A percentile compares a stretch with the other conserved stretches of the same genome.
phyloP scores from a whole-genome alignment of 2,329 filamentous ascomycete genomes.

The Ascosphaera apis region DNA sequence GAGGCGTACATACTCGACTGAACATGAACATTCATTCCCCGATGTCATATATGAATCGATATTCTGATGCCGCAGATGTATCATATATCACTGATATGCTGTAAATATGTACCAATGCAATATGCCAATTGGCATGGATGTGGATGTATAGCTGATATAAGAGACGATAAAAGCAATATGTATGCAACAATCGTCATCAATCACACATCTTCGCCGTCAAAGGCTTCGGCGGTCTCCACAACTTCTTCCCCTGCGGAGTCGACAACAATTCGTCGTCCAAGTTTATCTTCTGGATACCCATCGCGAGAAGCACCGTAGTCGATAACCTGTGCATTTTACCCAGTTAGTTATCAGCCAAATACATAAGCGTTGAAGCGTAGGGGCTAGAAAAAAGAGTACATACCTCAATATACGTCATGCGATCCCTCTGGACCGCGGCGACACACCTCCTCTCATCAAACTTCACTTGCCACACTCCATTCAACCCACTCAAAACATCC shows the following conservation, averaged over 20 bases:
- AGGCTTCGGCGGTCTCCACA: conserved; percentile 11
- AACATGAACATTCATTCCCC: too few species aligned
- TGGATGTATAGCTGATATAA: too few species aligned
- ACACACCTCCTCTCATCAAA: conserved; percentile 92
- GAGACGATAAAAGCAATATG: too few species aligned
- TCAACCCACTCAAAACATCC: conserved; percentile 77
- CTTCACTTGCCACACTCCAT: conserved; percentile 97
- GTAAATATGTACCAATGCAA: too few species aligned
- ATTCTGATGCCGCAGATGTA: too few species aligned
- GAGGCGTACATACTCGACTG: too few species aligned
- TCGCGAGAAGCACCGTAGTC: conserved; percentile 91
- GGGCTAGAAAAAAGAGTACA: conserved; percentile 13
- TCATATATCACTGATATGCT: too few species aligned
- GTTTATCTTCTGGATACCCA: conserved; percentile 51
- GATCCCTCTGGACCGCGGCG: conserved; percentile 81
- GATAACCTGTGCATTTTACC: conserved; percentile 45
- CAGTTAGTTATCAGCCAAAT: conserved; percentile 5
- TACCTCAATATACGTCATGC: conserved; percentile 88
- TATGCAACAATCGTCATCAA: conserved; percentile 9
- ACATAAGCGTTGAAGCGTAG: conserved; percentile 1
- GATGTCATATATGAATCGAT: too few species aligned
- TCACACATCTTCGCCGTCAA: conserved; percentile 15
- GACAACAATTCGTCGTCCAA: conserved; percentile 49
- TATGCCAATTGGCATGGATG: too few species aligned
- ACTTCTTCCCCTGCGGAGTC: conserved; percentile 19